These are phyloP conservation scores for Boletus rex-veris DNA, from an alignment of 768 basidiomycete species.

Conservation along the genomic window DNA sequence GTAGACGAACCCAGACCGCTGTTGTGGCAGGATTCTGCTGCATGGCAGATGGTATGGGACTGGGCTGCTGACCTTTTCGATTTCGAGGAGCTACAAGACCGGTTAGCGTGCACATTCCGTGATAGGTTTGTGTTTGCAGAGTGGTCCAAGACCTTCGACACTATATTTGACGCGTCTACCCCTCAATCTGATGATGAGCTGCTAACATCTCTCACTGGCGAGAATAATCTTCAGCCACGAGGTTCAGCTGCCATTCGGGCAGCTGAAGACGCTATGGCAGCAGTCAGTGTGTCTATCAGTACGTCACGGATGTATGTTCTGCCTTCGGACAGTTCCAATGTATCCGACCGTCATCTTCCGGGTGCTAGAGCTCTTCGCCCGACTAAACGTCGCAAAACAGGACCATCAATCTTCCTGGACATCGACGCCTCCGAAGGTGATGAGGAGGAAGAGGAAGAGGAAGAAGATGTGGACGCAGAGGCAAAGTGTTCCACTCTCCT, in stretches of 20 bases:
- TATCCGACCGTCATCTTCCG: neutral
- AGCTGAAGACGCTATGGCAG: neutral
- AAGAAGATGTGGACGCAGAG: neutral
- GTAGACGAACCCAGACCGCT: neutral
- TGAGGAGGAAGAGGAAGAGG: neutral
- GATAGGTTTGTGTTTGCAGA: neutral
- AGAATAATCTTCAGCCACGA: neutral
- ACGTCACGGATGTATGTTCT: neutral
- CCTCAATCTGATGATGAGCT: neutral
- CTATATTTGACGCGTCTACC: neutral
- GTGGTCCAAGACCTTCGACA: neutral
- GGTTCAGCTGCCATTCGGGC: neutral
- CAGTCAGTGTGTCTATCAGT: neutral
- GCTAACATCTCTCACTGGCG: neutral
- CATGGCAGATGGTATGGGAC: neutral
- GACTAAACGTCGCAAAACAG: neutral
- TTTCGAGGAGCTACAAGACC: neutral
- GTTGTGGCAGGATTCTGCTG: neutral
- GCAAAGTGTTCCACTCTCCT: neutral
- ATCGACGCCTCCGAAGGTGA: neutral
- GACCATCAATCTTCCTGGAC: neutral
- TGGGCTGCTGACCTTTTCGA: neutral
- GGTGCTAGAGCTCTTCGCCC: neutral
- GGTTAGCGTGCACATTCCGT: neutral
- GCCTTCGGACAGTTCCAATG: neutral